A percentile compares a stretch with the other conserved stretches of the same genome.
Evolutionary conservation across 768 basidiomycete species (phyloP).

Genomic region (Obba rivulosa): DNA sequence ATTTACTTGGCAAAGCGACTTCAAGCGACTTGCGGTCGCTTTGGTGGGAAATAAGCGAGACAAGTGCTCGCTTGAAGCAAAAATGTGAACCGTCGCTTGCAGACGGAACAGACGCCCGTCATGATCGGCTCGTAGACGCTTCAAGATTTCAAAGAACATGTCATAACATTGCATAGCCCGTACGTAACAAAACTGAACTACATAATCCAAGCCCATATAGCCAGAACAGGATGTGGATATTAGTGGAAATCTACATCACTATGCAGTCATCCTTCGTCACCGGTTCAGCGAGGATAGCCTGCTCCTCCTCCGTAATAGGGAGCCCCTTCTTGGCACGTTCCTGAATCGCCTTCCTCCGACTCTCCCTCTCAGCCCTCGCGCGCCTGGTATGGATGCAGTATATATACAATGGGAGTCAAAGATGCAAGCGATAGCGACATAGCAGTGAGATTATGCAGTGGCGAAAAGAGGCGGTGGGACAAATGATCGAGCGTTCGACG

Average conservation of each 20-base stretch:
- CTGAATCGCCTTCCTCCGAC: slow-evolving; percentile 62
- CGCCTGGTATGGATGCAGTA: slow-evolving; percentile 40
- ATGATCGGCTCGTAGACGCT: too few relatives aligned
- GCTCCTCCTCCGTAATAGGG: slow-evolving; percentile 62
- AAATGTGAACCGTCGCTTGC: too few relatives aligned
- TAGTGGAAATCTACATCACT: slow-evolving; percentile 22
- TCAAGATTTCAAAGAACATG: not conserved
- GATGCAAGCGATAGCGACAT: slow-evolving; percentile 12
- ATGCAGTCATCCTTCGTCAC: slow-evolving; percentile 44
- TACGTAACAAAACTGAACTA: not conserved
- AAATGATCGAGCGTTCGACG: slow-evolving; percentile 38
- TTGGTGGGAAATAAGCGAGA: too few relatives aligned
- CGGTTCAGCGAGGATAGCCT: slow-evolving; percentile 48
- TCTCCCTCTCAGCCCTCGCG: slow-evolving; percentile 70
- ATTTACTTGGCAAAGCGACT: too few relatives aligned
- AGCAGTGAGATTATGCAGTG: slow-evolving; percentile 42
- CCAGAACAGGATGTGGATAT: too few relatives aligned
- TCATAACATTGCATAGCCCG: not conserved
- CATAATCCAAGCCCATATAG: too few relatives aligned
- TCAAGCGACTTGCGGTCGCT: too few relatives aligned
- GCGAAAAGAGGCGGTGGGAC: slow-evolving; percentile 66
- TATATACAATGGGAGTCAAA: slow-evolving; percentile 5
- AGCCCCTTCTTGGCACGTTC: slow-evolving; percentile 75
- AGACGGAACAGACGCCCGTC: too few relatives aligned
- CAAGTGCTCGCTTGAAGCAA: too few relatives aligned